phyloP scores from a whole-genome alignment of 1,284 basidiomycete genomes.

The Ustilago cynodontis region DNA sequence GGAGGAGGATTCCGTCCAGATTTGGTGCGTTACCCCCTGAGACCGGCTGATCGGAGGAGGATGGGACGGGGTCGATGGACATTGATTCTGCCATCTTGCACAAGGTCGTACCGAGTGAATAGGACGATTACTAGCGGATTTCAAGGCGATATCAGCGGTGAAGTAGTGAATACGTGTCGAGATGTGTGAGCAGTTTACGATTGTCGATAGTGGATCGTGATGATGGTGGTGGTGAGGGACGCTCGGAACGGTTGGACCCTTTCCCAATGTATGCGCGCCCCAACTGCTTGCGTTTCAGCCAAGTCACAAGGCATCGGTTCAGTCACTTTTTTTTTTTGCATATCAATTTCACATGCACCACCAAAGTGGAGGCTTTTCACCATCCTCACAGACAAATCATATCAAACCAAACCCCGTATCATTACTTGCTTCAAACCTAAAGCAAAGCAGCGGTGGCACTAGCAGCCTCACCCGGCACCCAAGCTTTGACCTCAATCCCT shows the following conservation, averaged over 20 bases:
- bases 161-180: too few species aligned
- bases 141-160: background rate
- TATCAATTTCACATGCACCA: background rate
- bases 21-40: constrained; percentile 29
- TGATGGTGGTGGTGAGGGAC: constrained; percentile 4
- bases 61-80: constrained; percentile 16
- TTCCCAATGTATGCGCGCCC: background rate
- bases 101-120: background rate
- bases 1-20: constrained; percentile 81
- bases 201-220: too few species aligned
- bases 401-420: background rate
- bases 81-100: constrained; percentile 22
- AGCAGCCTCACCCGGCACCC: constrained; percentile 24
- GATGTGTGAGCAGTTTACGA: too few species aligned
- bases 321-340: background rate
- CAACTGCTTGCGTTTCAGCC: too few species aligned
- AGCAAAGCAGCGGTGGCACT: constrained; percentile 27
- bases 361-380: background rate
- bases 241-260: background rate
- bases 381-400: background rate
- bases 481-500: constrained; percentile 43
- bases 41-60: background rate
- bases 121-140: too few species aligned
- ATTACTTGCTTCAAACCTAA: background rate
- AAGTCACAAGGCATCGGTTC: background rate